phyloP scores from a whole-genome alignment of 108 stramenopile genomes.

The Tribonema minus region DNA sequence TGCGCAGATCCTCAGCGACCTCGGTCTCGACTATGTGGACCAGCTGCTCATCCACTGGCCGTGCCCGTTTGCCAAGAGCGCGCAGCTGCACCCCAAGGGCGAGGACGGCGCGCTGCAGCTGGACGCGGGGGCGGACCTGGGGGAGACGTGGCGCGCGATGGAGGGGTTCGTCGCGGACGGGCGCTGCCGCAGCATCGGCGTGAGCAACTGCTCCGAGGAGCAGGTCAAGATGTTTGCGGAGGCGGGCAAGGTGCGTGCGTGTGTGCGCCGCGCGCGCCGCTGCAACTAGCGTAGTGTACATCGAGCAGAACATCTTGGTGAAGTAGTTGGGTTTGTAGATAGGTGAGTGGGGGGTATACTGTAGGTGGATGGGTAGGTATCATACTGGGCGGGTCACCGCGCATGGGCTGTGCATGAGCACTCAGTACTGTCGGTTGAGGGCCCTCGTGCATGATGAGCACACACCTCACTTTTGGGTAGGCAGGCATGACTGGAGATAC shows the following conservation, averaged over 20 bases:
- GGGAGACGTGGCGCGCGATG: conserved; percentile 41
- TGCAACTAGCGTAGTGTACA: background rate
- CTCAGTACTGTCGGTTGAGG: no score
- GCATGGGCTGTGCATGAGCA: no score
- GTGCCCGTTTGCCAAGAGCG: background rate
- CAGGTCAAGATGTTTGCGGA: background rate
- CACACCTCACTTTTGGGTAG: no score
- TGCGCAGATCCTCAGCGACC: conserved; percentile 13
- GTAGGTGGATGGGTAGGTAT: no score
- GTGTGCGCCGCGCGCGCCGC: background rate
- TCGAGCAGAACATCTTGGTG: no score
- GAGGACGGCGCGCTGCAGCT: conserved; percentile 15
- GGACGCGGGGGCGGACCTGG: conserved; percentile 15
- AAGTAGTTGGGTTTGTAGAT: no score
- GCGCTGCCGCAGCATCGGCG: conserved; percentile 9
- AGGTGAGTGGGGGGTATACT: no score
- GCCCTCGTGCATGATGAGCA: no score
- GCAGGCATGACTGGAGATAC: no score
- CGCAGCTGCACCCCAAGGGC: background rate
- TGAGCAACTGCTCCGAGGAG: conserved; percentile 37
- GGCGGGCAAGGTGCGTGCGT: background rate
- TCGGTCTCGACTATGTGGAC: conserved; percentile 31
- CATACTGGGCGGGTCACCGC: no score
- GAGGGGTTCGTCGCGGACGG: conserved; percentile 14
- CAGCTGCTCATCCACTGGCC: conserved; percentile 15